Conservation (phyloP, 768 basidiomycete species). For the Mycena chlorophos region DNA sequence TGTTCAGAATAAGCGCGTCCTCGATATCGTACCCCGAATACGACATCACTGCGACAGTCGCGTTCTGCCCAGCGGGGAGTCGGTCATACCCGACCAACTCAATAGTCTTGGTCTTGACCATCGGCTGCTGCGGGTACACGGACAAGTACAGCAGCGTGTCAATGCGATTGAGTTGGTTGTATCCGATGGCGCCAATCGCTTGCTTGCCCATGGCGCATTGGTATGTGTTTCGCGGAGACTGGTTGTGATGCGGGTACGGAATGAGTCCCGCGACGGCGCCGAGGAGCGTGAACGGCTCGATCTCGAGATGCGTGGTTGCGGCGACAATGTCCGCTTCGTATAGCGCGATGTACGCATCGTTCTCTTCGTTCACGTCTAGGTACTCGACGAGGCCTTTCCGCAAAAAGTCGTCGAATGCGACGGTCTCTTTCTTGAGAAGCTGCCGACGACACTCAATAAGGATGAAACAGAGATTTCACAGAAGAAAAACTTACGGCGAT, state of each 20-base stretch:
- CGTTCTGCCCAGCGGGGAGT: conserved; percentile 97
- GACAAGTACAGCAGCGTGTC: conserved; percentile 97
- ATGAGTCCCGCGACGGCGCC: conserved; percentile 98
- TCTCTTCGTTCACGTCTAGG: conserved; percentile 98
- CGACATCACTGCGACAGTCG: conserved; percentile 98
- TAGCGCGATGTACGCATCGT: conserved; percentile 93
- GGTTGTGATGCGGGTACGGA: conserved; percentile 99
- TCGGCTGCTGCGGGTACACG: conserved; percentile 97
- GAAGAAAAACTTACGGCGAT: conserved; percentile 55
- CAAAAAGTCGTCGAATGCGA: conserved; percentile 93
- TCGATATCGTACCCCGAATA: conserved; percentile 99
- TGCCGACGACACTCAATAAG: conserved; percentile 30
- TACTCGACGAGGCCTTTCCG: conserved; percentile 93
- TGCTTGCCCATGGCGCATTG: conserved; percentile 99
- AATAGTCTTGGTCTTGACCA: conserved; percentile 99
- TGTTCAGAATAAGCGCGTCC: conserved; percentile 96
- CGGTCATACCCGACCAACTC: conserved; percentile 96
- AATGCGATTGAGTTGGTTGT: conserved; percentile 96
- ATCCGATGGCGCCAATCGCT: conserved; percentile 97
- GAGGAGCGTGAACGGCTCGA: conserved; percentile 96
- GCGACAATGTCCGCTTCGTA: conserved; percentile 86
- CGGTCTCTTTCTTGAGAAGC: conserved; percentile 75
- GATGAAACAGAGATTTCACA: conserved; percentile 9
- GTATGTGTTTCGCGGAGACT: conserved; percentile 98
- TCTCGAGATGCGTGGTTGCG: conserved; percentile 92